Evolutionary conservation across 2,329 filamentous ascomycete genomes (phyloP), one percentile per base, ranked within the genome.

Genomic region (Diaporthe citri): DNA sequence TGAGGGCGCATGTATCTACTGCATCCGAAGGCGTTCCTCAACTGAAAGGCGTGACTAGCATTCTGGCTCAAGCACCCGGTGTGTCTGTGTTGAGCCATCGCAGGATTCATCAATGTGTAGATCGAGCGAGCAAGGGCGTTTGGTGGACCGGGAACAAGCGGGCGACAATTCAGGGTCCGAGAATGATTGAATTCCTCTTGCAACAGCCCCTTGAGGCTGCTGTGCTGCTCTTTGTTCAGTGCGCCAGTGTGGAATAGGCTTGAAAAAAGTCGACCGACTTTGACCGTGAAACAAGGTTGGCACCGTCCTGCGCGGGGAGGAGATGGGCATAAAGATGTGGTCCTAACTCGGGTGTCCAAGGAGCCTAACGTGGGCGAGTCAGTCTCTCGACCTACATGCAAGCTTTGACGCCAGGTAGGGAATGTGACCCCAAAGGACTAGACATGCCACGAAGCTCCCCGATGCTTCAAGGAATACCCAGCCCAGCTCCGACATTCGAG

Each of bases 1-100:
- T 72, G 57, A 64, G 34, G 57, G 22, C 22, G 1, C 60, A 55
- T 55, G 25, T 46, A 25, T 52, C 5, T 55, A 41, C 56, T 22
- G 71, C 56, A 62, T 72, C n/a, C 31, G n/a, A 39, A 62, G 56
- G 56, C 22, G 25, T 43, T 62, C 25, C 36, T 28, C 48, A 34
- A 25, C 13, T 36, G 20, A 10, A n/a, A 34, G 46, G 25, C 17
- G 25, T 22, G 36, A 51, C 7, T 41, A 10, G 25, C 36, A 34
- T 56, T 25, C 25, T 55, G 57, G 31, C 48, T 55, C 36, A 31
- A 43, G n/a, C 34, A 46, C 64, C 22, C 25, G 31, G 48, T 64
- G 56, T 52, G 28, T 4, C 34, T 36, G 12, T 31, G 55, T 51
- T 60, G 57, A 52, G 57, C 34, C 13, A 17, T 31, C 22, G 57